Evolutionary conservation across 2,329 filamentous ascomycete genomes (phyloP).

Genomic region (Aspergillus uvarum): DNA sequence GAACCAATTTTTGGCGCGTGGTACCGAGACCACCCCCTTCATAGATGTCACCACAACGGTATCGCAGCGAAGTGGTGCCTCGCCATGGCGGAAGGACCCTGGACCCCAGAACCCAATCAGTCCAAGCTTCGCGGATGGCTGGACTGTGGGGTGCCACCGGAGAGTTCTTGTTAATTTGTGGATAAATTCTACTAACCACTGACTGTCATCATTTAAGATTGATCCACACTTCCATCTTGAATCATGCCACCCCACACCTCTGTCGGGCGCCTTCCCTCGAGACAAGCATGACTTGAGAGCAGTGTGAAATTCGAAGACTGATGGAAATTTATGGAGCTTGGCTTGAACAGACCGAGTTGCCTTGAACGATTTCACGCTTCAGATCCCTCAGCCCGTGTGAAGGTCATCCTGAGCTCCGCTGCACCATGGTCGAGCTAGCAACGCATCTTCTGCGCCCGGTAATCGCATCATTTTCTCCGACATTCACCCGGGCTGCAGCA

Average conservation of each 20-base stretch:
- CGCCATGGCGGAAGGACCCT: conserved; percentile 1
- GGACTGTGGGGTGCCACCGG: conserved; percentile 7
- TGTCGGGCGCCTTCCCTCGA: background rate
- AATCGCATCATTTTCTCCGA: background rate
- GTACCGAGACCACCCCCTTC: background rate
- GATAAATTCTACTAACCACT: background rate
- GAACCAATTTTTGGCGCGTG: background rate
- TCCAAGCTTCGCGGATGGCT: conserved; percentile 7
- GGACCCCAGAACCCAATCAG: conserved; percentile 3
- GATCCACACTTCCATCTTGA: background rate
- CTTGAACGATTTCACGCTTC: too few relatives aligned
- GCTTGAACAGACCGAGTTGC: background rate
- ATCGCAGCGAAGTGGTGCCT: background rate
- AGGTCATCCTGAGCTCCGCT: background rate
- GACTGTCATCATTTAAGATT: background rate
- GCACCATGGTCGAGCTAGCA: background rate
- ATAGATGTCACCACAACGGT: background rate
- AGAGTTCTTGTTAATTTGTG: conserved; percentile 4
- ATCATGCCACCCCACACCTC: conserved; percentile 2
- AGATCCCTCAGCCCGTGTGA: too few relatives aligned
- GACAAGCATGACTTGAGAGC: background rate
- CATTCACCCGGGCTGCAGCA: background rate
- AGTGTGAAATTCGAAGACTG: background rate
- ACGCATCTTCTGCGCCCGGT: background rate
- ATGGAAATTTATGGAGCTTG: background rate